Conservation (phyloP, 495 filamentous ascomycete genomes). For the Cryomyces antarcticus region DNA sequence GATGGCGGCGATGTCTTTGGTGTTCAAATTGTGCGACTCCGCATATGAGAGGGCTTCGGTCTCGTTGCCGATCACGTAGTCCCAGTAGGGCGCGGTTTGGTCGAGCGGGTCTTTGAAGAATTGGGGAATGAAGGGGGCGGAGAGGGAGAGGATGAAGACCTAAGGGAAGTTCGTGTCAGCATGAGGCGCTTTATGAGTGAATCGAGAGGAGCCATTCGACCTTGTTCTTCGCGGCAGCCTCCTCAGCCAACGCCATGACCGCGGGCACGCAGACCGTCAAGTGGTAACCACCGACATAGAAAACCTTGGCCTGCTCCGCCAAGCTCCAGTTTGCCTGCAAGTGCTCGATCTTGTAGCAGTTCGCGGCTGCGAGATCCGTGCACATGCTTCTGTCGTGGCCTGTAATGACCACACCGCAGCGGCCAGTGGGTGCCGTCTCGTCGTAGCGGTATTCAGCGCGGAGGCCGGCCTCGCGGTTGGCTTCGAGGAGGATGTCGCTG, state of each 20-base stretch:
- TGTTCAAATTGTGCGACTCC: constrained; percentile 45
- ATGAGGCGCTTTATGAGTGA: not conserved
- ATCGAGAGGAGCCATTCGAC: constrained; percentile 9
- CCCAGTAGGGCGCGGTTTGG: constrained; percentile 68
- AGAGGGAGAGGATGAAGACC: constrained; percentile 73
- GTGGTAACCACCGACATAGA: constrained; percentile 87
- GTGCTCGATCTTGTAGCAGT: constrained; percentile 90
- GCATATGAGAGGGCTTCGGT: constrained; percentile 76
- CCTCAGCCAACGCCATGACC: constrained; percentile 68
- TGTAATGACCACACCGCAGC: constrained; percentile 91
- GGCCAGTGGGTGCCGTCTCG: constrained; percentile 59
- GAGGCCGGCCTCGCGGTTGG: constrained; percentile 63
- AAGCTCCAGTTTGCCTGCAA: constrained; percentile 83
- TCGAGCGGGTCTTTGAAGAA: constrained; percentile 96
- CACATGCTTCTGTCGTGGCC: constrained; percentile 82
- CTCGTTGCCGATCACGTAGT: constrained; percentile 96
- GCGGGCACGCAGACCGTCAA: constrained; percentile 78
- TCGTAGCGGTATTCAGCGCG: constrained; percentile 87
- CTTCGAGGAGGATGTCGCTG: constrained; percentile 61
- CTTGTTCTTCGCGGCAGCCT: constrained; percentile 78
- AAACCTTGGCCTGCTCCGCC: constrained; percentile 69
- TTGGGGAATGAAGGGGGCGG: constrained; percentile 84
- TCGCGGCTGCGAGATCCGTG: constrained; percentile 90
- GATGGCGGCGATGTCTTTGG: constrained; percentile 67
- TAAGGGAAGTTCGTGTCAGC: constrained; percentile 8